Conservation (phyloP, 306 rosid species). For the Dryas octopetala region DNA sequence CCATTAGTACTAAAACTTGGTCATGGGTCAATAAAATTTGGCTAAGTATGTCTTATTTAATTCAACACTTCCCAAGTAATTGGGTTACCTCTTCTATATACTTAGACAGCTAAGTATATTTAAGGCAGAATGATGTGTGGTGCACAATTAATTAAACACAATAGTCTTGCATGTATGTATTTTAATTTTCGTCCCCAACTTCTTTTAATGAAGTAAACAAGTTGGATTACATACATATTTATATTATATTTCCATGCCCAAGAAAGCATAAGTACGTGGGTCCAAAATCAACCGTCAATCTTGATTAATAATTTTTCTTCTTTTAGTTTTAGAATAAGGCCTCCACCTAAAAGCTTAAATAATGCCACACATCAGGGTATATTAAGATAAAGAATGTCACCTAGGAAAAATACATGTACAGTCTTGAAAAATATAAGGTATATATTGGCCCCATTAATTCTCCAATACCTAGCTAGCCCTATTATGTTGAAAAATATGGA, state of each 20-base stretch:
- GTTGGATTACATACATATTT: conserved; percentile 28
- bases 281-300: conserved; percentile 25
- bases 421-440: too few species aligned
- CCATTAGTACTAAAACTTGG: too few species aligned
- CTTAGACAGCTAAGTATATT: conserved; percentile 15
- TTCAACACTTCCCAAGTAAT: conserved; percentile 11
- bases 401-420: too few species aligned
- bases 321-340: conserved; percentile 26
- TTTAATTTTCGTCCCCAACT: background rate
- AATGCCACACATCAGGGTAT: too few species aligned
- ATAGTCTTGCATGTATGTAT: too few species aligned
- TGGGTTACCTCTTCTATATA: background rate
- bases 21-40: too few species aligned
- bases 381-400: too few species aligned
- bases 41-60: too few species aligned
- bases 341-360: conserved; percentile 16
- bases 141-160: background rate
- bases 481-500: too few species aligned
- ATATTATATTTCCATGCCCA: background rate
- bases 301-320: conserved; percentile 11
- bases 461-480: too few species aligned
- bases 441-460: too few species aligned
- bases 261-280: conserved; percentile 28
- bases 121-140: background rate
- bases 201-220: conserved; percentile 26